phyloP scores from a whole-genome alignment of 2,329 filamentous ascomycete genomes.

The Ceratocystis papillata region DNA sequence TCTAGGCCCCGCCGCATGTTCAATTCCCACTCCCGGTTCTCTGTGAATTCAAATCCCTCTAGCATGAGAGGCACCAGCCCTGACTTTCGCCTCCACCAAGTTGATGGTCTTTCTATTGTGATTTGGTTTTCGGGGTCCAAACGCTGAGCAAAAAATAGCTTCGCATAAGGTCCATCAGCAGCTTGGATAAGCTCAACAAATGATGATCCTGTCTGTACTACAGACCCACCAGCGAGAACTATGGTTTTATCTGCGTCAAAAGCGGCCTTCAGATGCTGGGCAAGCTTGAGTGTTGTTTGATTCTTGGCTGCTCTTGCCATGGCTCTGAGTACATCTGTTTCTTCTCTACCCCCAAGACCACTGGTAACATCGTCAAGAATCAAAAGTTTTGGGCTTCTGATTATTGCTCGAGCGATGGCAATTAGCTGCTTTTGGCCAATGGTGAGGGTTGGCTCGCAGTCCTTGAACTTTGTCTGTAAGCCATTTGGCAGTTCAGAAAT shows the following conservation, averaged over 20 bases:
- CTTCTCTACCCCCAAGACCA: constrained; percentile 37
- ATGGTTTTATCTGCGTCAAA: constrained; percentile 52
- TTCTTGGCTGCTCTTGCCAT: constrained; percentile 42
- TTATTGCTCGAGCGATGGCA: constrained; percentile 43
- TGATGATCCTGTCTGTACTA: constrained; percentile 49
- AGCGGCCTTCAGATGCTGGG: constrained; percentile 47
- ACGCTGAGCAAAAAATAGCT: constrained; percentile 33
- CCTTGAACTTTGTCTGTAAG: constrained; percentile 37
- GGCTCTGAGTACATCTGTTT: constrained; percentile 43
- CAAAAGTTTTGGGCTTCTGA: constrained; percentile 41
- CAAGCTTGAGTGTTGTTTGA: constrained; percentile 54
- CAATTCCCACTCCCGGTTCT: constrained; percentile 20
- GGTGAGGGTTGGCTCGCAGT: constrained; percentile 45
- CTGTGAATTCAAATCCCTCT: constrained; percentile 20
- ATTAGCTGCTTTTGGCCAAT: constrained; percentile 57
- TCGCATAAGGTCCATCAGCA: constrained; percentile 36
- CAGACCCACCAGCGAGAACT: constrained; percentile 54
- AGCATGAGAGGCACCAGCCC: constrained; percentile 20
- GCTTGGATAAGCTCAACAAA: constrained; percentile 43
- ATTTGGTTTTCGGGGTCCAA: constrained; percentile 25
- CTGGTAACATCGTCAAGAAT: constrained; percentile 58
- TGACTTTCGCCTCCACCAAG: constrained; percentile 23
- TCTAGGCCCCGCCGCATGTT: constrained; percentile 19
- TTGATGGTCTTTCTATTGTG: constrained; percentile 17
- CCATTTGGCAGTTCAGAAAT: constrained; percentile 39